A percentile compares a stretch with the other conserved stretches of the same genome.
phyloP scores from a whole-genome alignment of 108 stramenopile species.

The Pseudonitzschia pungens region DNA sequence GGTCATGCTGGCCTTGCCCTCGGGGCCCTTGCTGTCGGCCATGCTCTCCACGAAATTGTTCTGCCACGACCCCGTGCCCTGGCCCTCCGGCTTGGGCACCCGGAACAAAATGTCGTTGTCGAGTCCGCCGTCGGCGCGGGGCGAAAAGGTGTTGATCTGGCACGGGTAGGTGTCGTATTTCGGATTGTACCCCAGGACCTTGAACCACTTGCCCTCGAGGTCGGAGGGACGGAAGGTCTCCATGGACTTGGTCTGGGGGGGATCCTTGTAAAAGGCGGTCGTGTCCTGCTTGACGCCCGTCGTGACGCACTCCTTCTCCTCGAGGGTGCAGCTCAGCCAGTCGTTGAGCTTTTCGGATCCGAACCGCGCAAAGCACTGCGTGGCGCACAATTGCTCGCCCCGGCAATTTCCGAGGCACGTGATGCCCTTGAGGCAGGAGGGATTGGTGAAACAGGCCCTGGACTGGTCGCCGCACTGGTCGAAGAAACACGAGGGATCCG shows the following conservation, averaged over 20 bases:
- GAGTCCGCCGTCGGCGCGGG: constrained; percentile 46
- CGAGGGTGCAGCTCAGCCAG: constrained; percentile 85
- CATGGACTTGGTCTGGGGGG: constrained; percentile 51
- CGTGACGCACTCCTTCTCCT: constrained; percentile 85
- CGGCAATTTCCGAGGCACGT: constrained; percentile 89
- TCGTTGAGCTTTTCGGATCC: constrained; percentile 69
- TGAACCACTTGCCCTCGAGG: constrained; percentile 92
- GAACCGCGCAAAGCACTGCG: constrained; percentile 84
- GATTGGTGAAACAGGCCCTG: constrained; percentile 74
- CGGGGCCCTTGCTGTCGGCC: constrained; percentile 44
- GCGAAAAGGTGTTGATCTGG: constrained; percentile 85
- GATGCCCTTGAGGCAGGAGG: constrained; percentile 85
- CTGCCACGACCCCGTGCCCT: constrained; percentile 89
- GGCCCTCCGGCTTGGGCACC: constrained; percentile 69
- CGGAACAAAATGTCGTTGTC: constrained; percentile 90
- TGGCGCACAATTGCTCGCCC: constrained; percentile 87
- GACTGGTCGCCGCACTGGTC: constrained; percentile 80
- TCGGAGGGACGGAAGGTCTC: constrained; percentile 72
- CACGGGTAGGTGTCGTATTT: constrained; percentile 96
- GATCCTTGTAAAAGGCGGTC: constrained; percentile 74
- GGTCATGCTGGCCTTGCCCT: constrained; percentile 68
- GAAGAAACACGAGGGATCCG: constrained; percentile 60
- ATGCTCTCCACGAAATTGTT: constrained; percentile 86
- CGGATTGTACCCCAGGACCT: constrained; percentile 90
- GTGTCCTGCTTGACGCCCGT: constrained; percentile 69